Base-by-base conservation (phyloP, 2,329 filamentous ascomycete genomes). In the Biscogniauxia sp. region DNA sequence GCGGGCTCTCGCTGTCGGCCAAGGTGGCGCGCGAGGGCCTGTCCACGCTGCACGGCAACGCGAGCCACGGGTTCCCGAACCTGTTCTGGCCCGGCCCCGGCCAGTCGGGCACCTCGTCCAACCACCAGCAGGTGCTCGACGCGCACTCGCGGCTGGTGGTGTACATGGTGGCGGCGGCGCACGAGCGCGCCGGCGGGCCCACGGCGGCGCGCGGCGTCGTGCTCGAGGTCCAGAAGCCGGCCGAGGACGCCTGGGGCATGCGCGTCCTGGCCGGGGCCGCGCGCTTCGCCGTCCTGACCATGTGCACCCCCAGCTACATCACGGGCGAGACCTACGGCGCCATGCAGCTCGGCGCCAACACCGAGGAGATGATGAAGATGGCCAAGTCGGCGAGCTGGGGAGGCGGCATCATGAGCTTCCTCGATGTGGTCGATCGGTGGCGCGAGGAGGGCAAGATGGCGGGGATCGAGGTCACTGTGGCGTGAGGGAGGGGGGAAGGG, bases 281-380 rank as follows among this genome's bases (percentile, higher is more conserved):
- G 7, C 74, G 75, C 26, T 76, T 79, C 49, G 75, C 76, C 0
- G 73, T 74, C 7, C 58, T 81, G 20, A 68, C 70, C 5, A 75
- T 80, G 15, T 87, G 84, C 70, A 84, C 82, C n/a, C 84, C 84
- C 0, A 76, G 80, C 13, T 86, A 85, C 64, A 71, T 80, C 49
- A 86, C 82, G 54, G 72, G 68, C 20, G 80, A 85, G 69, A 79
- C 77, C 1, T 58, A 69, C n/a, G 63, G 62, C 1, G 20, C n/a
- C 23, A 53, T 65, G 25, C 54, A 60, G 8, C 58, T 45, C 5
- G 58, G 15, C 63, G 62, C 23, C 23, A 0, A 56, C 55, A 20
- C 58, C 15, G 73, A 72, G 61, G 72, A 72, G 1, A 64, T 71
- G 63, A 64, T 74, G 41, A 78, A 75, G 66, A 61, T 61, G 49